These are phyloP conservation scores for Claviceps cyperi DNA, from an alignment of 2,329 filamentous ascomycete species.

Conservation along the genomic window DNA sequence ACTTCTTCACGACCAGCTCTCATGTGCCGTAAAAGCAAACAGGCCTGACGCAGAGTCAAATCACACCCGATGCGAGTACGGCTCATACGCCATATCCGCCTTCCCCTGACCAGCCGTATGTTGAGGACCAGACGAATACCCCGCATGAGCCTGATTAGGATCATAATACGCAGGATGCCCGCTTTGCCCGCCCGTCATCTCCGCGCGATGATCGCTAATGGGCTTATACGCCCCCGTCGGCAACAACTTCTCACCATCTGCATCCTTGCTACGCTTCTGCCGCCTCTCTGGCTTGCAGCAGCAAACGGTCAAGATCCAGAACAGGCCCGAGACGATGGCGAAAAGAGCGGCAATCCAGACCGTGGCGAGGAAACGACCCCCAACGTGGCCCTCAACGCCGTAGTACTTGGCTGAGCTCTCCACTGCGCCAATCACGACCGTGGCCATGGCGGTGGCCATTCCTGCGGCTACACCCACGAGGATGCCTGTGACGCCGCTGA, in stretches of 20 bases:
- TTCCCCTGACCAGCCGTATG: conserved; percentile 28
- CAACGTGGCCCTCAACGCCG: conserved; percentile 52
- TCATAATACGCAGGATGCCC: conserved; percentile 18
- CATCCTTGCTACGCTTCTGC: conserved; percentile 15
- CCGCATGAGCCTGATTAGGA: conserved; percentile 12
- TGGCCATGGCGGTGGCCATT: conserved; percentile 61
- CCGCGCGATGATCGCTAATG: conserved; percentile 17
- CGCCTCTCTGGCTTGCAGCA: conserved; percentile 54
- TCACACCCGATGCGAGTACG: conserved; percentile 44
- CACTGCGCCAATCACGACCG: conserved; percentile 44
- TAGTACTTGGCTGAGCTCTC: conserved; percentile 50
- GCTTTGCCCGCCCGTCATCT: conserved; percentile 18
- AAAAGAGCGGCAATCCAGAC: conserved; percentile 74
- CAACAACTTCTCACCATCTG: conserved; percentile 37
- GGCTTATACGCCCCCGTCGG: conserved; percentile 25
- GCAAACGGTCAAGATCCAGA: conserved; percentile 88
- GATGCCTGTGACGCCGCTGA: conserved; percentile 47
- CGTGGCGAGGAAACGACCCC: conserved; percentile 52
- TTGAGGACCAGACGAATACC: conserved; percentile 15
- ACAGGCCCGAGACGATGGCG: conserved; percentile 59
- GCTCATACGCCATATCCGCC: conserved; percentile 46
- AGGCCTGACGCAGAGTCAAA: not conserved
- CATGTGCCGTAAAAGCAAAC: too few species aligned
- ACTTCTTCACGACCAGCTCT: too few species aligned
- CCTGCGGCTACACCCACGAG: conserved; percentile 48